Conservation (phyloP, 805 yeast species). For the Kazachstania bromeliacearum region DNA sequence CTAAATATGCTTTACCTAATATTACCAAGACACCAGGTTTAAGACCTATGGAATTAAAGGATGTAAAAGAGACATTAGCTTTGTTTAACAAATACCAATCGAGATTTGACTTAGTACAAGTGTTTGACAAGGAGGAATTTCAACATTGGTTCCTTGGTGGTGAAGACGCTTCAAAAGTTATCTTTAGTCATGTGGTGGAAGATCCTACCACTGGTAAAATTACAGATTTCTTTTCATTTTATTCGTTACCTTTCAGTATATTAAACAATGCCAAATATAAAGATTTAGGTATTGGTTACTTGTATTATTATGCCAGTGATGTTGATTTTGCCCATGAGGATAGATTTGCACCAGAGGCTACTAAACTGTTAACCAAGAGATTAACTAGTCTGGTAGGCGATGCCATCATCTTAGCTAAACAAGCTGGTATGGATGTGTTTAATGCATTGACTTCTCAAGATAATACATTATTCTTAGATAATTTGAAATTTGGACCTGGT, state of each 20-base stretch:
- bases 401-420: constrained; percentile 61
- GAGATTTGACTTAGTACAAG: constrained; percentile 65
- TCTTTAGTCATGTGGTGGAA: constrained; percentile 70
- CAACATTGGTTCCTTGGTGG: constrained; percentile 73
- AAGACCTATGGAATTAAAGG: constrained; percentile 42
- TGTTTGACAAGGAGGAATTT: constrained; percentile 48
- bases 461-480: constrained; percentile 71
- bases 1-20: constrained; percentile 52
- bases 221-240: constrained; percentile 86
- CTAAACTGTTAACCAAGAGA: constrained; percentile 43
- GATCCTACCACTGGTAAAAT: constrained; percentile 42
- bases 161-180: constrained; percentile 40
- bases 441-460: constrained; percentile 90
- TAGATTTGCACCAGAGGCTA: constrained; percentile 34
- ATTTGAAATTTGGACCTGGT: constrained; percentile 83
- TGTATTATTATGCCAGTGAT: constrained; percentile 82
- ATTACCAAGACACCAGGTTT: constrained; percentile 44
- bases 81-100: constrained; percentile 55
- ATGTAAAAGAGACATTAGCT: constrained; percentile 52
- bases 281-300: constrained; percentile 74
- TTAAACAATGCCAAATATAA: constrained; percentile 53
- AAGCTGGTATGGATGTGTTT: constrained; percentile 75
- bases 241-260: constrained; percentile 79
- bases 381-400: constrained; percentile 56
- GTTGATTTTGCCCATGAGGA: constrained; percentile 37